Evolutionary conservation across 371 early-diverging fungal genomes (phyloP), one percentile per base, ranked within the genome.

Genomic region (Rhizopus delemar): DNA sequence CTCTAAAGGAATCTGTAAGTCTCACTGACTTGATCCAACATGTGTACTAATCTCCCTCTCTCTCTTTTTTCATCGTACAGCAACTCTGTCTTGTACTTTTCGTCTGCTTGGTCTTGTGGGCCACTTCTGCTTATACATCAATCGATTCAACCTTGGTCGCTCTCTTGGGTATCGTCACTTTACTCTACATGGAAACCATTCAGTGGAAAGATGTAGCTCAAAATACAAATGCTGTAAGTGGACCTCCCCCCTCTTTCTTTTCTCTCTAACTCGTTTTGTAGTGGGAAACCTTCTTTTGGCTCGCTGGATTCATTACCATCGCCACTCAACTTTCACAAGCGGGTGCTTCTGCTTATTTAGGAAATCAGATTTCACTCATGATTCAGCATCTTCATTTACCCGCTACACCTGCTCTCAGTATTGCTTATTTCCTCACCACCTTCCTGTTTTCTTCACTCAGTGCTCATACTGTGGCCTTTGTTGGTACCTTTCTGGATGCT

Each of bases 261-360:
- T 51, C 8, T 52, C 9, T 15, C 3, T 53, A 12, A 36, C 36
- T 22, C 41, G 15, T 29, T 32, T 50, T 53, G 35, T 53, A 79
- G 81, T 92, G 93, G 93, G 93, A 93, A 61, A 84, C 89, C 4
- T 80, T 89, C 41, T 90, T 89, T 60, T 93, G 93, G 92, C 71
- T 93, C 3, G 86, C 86, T 15, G 88, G 88, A 8, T 89, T 93
- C 71, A 80, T 93, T 22, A 78, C 89, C 0, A 84, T 93, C 53
- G 90, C 90, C 43, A 83, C 86, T 54, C 91, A 91, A 62, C 71
- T 92, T 3, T 75, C 86, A 13, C 81, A 77, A 16, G 75, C 88
- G 5, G 90, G 90, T 7, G 77, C 91, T 28, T 82, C 90, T 9
- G 68, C 70, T 6, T 88, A 73, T 67, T 66, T 91, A 35, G 91